Evolutionary conservation across 768 basidiomycete species (phyloP).

Genomic region (Termitomyces titanicus): DNA sequence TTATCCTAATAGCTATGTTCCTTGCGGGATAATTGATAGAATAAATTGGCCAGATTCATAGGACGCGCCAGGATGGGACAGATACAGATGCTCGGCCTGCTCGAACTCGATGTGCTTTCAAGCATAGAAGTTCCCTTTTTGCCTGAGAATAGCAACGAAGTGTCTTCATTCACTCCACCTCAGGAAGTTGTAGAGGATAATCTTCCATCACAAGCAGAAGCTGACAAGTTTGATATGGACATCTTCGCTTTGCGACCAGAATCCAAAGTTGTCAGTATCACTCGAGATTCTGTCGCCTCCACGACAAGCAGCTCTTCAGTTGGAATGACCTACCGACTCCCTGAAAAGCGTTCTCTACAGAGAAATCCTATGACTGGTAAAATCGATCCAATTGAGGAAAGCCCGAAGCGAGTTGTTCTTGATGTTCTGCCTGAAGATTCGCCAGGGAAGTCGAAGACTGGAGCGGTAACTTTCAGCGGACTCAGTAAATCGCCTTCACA

Average conservation of each 20-base stretch:
- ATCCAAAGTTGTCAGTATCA: constrained; percentile 22
- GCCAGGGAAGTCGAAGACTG: constrained; percentile 13
- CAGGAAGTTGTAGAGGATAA: constrained; percentile 31
- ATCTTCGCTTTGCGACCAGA: constrained; percentile 55
- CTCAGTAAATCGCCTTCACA: constrained; percentile 65
- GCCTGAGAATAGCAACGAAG: constrained; percentile 36
- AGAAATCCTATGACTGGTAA: constrained; percentile 46
- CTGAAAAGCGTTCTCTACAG: constrained; percentile 44
- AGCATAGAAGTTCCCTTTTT: constrained; percentile 86
- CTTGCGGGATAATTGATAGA: constrained; percentile 1
- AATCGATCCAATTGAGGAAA: constrained; percentile 71
- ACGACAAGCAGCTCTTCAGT: constrained; percentile 29
- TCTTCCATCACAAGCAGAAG: constrained; percentile 47
- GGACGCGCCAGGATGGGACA: constrained; percentile 97
- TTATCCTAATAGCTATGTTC: not conserved
- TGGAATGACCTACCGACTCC: constrained; percentile 31
- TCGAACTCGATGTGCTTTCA: constrained; percentile 88
- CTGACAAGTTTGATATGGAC: constrained; percentile 72
- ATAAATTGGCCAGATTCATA: constrained; percentile 59
- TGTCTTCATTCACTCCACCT: constrained; percentile 26
- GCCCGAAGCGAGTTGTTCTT: constrained; percentile 45
- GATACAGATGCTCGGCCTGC: constrained; percentile 89
- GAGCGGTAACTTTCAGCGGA: constrained; percentile 22
- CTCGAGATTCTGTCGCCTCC: constrained; percentile 38
- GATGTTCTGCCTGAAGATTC: constrained; percentile 51